Percentiles rank a stretch among this genome's conserved stretches.
These are phyloP conservation scores for Hymenoscyphus fructigenus DNA, from an alignment of 2,329 filamentous ascomycete genomes.

Conservation along the genomic window DNA sequence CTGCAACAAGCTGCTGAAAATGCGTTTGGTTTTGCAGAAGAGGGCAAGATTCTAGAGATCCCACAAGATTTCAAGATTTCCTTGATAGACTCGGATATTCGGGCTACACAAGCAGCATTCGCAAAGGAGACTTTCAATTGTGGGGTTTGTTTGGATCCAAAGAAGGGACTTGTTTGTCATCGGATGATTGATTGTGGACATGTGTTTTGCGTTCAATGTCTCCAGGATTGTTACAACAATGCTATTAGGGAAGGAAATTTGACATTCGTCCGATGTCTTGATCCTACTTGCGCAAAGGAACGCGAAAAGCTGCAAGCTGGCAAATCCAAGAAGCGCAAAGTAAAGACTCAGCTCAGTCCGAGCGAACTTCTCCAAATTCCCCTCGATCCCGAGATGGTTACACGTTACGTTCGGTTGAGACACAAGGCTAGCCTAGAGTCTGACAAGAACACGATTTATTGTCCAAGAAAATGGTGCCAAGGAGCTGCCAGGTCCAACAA, in stretches of 20 bases:
- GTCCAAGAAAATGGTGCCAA: slow-evolving; percentile 88
- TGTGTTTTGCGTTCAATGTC: slow-evolving; percentile 85
- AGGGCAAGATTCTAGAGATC: slow-evolving; percentile 50
- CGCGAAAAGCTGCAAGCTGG: slow-evolving; percentile 37
- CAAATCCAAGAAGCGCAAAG: slow-evolving; percentile 51
- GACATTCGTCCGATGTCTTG: slow-evolving; percentile 73
- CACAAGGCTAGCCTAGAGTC: slow-evolving; percentile 91
- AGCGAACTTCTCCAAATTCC: slow-evolving; percentile 81
- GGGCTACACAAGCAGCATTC: slow-evolving; percentile 72
- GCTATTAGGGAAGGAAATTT: slow-evolving; percentile 86
- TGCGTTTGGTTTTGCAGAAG: slow-evolving; percentile 57
- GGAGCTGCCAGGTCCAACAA: slow-evolving; percentile 77
- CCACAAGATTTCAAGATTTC: slow-evolving; percentile 62
- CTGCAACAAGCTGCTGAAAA: slow-evolving; percentile 58
- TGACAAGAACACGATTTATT: slow-evolving; percentile 90
- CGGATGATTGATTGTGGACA: slow-evolving; percentile 80
- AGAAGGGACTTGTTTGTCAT: slow-evolving; percentile 82
- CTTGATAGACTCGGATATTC: slow-evolving; percentile 75
- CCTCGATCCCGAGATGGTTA: slow-evolving; percentile 68
- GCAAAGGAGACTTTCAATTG: slow-evolving; percentile 85
- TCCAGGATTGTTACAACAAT: slow-evolving; percentile 86
- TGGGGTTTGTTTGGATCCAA: slow-evolving; percentile 85
- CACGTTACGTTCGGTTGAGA: slow-evolving; percentile 85
- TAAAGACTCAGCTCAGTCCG: slow-evolving; percentile 70
- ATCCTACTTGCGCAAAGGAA: slow-evolving; percentile 74